Evolutionary conservation across 2,329 filamentous ascomycete genomes (phyloP).

Genomic region (Acrocalymma vagum): DNA sequence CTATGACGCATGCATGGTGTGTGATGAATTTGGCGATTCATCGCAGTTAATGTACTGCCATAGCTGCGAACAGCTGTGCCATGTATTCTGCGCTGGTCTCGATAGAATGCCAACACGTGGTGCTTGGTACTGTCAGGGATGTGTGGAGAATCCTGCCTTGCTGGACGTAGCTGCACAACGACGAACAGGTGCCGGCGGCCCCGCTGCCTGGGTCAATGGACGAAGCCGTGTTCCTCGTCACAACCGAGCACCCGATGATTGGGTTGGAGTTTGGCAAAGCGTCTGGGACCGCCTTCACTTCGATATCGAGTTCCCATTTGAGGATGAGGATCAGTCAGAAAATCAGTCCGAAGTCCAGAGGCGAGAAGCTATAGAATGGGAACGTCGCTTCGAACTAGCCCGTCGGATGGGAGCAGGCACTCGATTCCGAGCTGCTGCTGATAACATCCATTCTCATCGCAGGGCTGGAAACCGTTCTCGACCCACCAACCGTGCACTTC

Average conservation of each 20-base stretch:
- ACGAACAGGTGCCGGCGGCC: constrained; percentile 32
- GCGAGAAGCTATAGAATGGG: constrained; percentile 75
- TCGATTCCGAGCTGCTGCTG: constrained; percentile 74
- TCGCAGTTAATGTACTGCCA: constrained; percentile 90
- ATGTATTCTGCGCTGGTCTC: constrained; percentile 90
- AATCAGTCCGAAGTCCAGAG: constrained; percentile 64
- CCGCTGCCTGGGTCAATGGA: constrained; percentile 41
- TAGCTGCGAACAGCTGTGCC: constrained; percentile 86
- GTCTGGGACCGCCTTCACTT: constrained; percentile 82
- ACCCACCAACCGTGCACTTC: constrained; percentile 36
- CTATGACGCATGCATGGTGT: constrained; percentile 80
- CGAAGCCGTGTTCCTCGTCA: constrained; percentile 39
- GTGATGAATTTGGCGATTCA: constrained; percentile 81
- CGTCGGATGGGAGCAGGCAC: constrained; percentile 78
- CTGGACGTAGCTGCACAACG: constrained; percentile 47
- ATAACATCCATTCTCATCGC: constrained; percentile 60
- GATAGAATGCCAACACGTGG: constrained; percentile 75
- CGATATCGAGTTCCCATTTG: constrained; percentile 87
- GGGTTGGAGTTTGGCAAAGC: constrained; percentile 87
- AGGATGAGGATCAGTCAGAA: constrained; percentile 68
- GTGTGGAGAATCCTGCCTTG: constrained; percentile 55
- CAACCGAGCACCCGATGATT: constrained; percentile 46
- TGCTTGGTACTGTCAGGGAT: constrained; percentile 92
- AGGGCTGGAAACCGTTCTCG: constrained; percentile 51
- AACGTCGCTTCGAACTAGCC: constrained; percentile 83